Evolutionary conservation across 2,329 filamentous ascomycete species (phyloP), one percentile per base, ranked within the genome.

Genomic region (Claviceps pazoutovae): DNA sequence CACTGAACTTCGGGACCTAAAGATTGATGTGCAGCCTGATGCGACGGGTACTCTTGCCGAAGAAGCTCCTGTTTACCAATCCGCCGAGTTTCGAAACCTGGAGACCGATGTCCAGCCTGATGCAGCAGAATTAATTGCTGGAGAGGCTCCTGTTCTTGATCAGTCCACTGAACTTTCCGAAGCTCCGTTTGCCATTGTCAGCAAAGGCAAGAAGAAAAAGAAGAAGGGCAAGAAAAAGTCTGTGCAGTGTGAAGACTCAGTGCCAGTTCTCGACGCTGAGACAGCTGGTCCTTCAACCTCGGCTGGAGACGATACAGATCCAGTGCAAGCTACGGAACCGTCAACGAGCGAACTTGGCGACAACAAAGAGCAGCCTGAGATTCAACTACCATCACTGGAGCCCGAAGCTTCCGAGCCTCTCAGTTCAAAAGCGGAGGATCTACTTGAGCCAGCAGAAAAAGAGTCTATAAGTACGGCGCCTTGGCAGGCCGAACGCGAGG

Each of bases 371-470:
- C 42, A 37, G 34, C 16, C n/a, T 19, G 16, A 26, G 50, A 11
- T 50, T n/a, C 17, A 57, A 54, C 13, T 46, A 37, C 19, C 21
- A 48, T 7, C 41, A 21, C 9, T 49, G 43, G 5, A 46, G 46
- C 19, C 63, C 3, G 55, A 62, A 37, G 36, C 61, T 16, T 66
- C 65, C 13, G 64, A 66, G 52, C 60, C 61, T 9, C 54, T 67
- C 9, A 66, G 66, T 44, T 61, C 62, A 5, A 64, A 68, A 49
- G 60, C 54, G n/a, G 60, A 64, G 23, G 47, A 43, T 16, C 56
- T 59, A 16, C 16, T 58, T 19, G 59, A 63, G 21, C 53, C 58
- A 36, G 60, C 60, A 19, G 19, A 19, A 19, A 19, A 19, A 19
- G 19, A 19, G 2, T 19, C 19, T 3, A 19, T 19, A 19, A 19